Percentiles rank a stretch among this genome's conserved stretches.
Evolutionary conservation across 2,329 filamentous ascomycete genomes (phyloP).

Genomic region (Fonsecaea nubica): DNA sequence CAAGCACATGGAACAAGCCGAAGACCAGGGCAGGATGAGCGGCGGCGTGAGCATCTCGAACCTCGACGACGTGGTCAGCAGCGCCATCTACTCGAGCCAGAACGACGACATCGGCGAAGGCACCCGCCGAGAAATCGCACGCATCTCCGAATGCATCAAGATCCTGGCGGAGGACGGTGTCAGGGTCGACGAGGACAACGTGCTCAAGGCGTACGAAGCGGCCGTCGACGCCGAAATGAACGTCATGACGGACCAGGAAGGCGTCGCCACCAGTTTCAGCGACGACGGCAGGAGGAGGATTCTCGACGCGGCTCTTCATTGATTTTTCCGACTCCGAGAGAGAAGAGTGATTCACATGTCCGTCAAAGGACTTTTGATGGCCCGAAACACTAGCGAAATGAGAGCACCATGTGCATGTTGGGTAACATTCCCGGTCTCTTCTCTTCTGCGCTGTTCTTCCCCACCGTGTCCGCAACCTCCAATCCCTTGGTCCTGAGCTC

Average conservation of each 20-base stretch:
- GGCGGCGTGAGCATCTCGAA: conserved; percentile 71
- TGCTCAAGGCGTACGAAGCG: conserved; percentile 80
- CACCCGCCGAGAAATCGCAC: conserved; percentile 85
- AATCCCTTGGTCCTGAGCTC: too few relatives aligned
- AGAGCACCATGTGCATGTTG: too few relatives aligned
- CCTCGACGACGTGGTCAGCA: conserved; percentile 84
- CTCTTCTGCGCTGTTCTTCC: too few relatives aligned
- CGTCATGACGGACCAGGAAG: conserved; percentile 44
- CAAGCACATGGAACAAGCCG: conserved; percentile 74
- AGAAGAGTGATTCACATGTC: too few relatives aligned
- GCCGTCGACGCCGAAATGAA: conserved; percentile 71
- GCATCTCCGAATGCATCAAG: conserved; percentile 79
- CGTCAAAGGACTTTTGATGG: too few relatives aligned
- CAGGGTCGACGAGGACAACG: conserved; percentile 87
- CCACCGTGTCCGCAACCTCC: too few relatives aligned
- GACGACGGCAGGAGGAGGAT: conserved; percentile 37
- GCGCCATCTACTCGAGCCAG: conserved; percentile 90
- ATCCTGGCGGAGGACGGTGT: conserved; percentile 82
- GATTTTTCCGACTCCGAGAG: neutral
- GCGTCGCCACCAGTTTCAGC: conserved; percentile 25
- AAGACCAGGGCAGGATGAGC: conserved; percentile 44
- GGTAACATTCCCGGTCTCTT: too few relatives aligned
- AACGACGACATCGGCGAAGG: conserved; percentile 81
- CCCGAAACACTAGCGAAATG: too few relatives aligned
- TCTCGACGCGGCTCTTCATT: conserved; percentile 38